Conservation (phyloP, 2,329 filamentous ascomycete genomes). For the Capronia americana region DNA sequence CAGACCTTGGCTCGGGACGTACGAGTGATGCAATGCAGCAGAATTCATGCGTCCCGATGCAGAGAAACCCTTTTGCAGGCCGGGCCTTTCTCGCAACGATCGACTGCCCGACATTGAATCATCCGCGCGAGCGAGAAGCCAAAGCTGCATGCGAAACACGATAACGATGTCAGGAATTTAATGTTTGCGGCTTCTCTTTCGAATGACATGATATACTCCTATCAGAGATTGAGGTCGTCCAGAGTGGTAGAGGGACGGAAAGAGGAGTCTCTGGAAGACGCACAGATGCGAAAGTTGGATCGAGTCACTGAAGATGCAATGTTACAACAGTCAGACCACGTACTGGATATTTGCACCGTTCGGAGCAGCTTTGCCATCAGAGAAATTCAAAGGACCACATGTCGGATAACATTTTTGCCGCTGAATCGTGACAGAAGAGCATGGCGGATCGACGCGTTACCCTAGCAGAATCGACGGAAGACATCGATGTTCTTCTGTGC, state of each 20-base stretch:
- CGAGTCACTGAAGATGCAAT: constrained; percentile 70
- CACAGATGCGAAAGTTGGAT: constrained; percentile 71
- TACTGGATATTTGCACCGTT: constrained; percentile 76
- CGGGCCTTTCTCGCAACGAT: too few relatives aligned
- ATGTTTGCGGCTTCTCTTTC: constrained; percentile 42
- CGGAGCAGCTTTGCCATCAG: constrained; percentile 78
- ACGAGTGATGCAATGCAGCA: too few relatives aligned
- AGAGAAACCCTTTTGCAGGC: too few relatives aligned
- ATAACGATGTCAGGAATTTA: constrained; percentile 63
- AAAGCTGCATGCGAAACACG: background rate
- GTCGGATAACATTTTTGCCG: constrained; percentile 71
- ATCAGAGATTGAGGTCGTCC: constrained; percentile 46
- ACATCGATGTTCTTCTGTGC: constrained; percentile 69
- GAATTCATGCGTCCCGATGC: too few relatives aligned
- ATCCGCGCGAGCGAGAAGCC: background rate
- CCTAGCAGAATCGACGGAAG: constrained; percentile 64
- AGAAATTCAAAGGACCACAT: constrained; percentile 70
- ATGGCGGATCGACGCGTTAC: constrained; percentile 70
- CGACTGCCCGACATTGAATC: too few relatives aligned
- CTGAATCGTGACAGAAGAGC: constrained; percentile 72
- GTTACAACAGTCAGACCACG: constrained; percentile 69
- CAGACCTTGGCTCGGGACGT: too few relatives aligned
- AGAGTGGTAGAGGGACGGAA: constrained; percentile 53
- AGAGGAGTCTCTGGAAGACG: constrained; percentile 67
- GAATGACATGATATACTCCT: constrained; percentile 41